These are phyloP conservation scores for Brasenia schreberi DNA, from an alignment of 164 flowering plant species.

Conservation along the genomic window DNA sequence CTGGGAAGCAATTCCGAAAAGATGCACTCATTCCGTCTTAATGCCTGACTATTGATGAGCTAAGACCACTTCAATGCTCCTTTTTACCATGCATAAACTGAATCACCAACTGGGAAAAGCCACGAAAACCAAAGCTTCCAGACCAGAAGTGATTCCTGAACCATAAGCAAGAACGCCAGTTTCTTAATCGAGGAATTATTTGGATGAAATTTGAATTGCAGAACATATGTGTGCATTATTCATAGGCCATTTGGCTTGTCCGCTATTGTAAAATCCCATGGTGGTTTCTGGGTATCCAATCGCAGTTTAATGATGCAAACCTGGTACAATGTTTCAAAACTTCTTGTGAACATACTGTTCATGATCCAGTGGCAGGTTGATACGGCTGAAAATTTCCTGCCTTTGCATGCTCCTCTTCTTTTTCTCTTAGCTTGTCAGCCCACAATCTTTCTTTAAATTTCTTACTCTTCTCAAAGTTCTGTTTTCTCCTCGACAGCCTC, in stretches of 20 bases:
- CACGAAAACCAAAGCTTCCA: too few species aligned
- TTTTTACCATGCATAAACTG: too few species aligned
- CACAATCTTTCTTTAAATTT: constrained; percentile 64
- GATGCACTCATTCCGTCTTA: too few species aligned
- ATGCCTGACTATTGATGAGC: too few species aligned
- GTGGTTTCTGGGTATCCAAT: not conserved
- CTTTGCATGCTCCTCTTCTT: constrained; percentile 6
- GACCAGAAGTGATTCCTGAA: too few species aligned
- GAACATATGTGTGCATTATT: not conserved
- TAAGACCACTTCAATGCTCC: too few species aligned
- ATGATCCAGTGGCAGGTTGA: not conserved
- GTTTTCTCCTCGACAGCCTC: constrained; percentile 90
- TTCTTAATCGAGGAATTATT: too few species aligned
- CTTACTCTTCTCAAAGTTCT: constrained; percentile 87
- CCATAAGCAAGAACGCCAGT: too few species aligned
- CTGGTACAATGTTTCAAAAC: too few species aligned
- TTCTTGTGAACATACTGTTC: not conserved
- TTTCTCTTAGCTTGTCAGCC: constrained; percentile 49
- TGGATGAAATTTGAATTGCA: not conserved
- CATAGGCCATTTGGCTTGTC: not conserved
- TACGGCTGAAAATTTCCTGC: not conserved
- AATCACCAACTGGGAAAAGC: too few species aligned
- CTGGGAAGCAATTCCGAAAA: too few species aligned
- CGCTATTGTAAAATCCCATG: not conserved
- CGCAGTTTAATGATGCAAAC: not conserved